These are phyloP conservation scores for Calonectria ilicicola DNA, from an alignment of 2,329 filamentous ascomycete species.

Conservation along the genomic window DNA sequence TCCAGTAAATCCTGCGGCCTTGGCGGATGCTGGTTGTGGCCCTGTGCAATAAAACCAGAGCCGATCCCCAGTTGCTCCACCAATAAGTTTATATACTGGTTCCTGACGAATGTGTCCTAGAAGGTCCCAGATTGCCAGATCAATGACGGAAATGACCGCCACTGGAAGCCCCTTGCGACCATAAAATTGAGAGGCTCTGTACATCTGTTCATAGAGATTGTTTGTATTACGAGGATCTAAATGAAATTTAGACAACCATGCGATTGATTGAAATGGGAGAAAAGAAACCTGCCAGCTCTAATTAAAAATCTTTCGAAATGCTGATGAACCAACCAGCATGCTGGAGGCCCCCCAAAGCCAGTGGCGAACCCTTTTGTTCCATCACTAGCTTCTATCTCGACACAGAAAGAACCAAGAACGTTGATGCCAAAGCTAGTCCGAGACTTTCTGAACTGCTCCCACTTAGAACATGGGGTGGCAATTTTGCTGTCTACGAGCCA, in stretches of 20 bases:
- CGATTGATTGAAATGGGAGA: too few relatives aligned
- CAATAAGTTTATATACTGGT: constrained; percentile 94
- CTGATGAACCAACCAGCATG: constrained; percentile 92
- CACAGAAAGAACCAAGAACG: constrained; percentile 89
- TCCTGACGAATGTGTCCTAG: constrained; percentile 91
- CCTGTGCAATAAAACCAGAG: constrained; percentile 96
- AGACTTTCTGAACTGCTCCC: not conserved
- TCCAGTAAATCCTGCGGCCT: constrained; percentile 89
- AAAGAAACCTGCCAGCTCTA: constrained; percentile 62
- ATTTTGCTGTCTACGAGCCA: not conserved
- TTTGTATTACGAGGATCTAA: constrained; percentile 88
- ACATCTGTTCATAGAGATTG: constrained; percentile 95
- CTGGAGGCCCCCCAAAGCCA: constrained; percentile 91
- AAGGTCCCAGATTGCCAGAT: constrained; percentile 92
- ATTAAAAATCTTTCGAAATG: constrained; percentile 94
- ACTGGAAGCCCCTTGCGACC: constrained; percentile 91
- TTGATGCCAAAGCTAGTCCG: not conserved
- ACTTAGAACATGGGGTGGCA: not conserved
- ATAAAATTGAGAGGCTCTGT: constrained; percentile 95
- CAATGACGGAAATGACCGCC: constrained; percentile 93
- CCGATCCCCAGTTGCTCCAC: constrained; percentile 83
- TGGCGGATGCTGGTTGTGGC: constrained; percentile 82
- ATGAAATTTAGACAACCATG: not conserved
- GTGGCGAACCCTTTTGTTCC: constrained; percentile 94
- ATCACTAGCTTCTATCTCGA: constrained; percentile 89